A percentile compares a stretch with the other conserved stretches of the same genome.
Conservation (phyloP, 2,329 filamentous ascomycete genomes). For the Westerdykella ornata region DNA sequence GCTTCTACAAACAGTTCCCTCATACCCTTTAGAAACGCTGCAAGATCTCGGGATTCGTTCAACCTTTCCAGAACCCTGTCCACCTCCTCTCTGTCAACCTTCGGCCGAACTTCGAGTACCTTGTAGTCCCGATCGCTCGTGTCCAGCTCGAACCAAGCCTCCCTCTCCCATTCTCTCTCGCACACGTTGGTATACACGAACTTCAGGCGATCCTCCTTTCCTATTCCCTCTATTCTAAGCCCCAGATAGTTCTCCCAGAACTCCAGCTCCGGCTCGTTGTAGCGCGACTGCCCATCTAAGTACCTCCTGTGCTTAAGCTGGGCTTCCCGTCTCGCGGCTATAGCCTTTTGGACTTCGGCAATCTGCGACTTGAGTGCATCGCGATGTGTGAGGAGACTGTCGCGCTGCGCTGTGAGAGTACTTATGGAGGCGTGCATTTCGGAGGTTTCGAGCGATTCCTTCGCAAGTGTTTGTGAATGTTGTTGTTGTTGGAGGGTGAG, state of each 20-base stretch:
- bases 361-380: slow-evolving; percentile 53
- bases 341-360: slow-evolving; percentile 60
- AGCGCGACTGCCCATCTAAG: slow-evolving; percentile 73
- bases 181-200: slow-evolving; percentile 85
- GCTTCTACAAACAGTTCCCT: slow-evolving; percentile 62
- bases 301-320: slow-evolving; percentile 66
- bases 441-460: slow-evolving; percentile 66
- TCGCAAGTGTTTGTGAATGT: slow-evolving; percentile 66
- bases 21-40: slow-evolving; percentile 72
- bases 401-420: slow-evolving; percentile 51
- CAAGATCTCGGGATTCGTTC: slow-evolving; percentile 72
- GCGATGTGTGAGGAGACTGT: slow-evolving; percentile 49
- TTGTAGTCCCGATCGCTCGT: slow-evolving; percentile 78
- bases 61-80: slow-evolving; percentile 70
- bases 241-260: slow-evolving; percentile 95
- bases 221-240: slow-evolving; percentile 81
- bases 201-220: slow-evolving; percentile 74
- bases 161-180: slow-evolving; percentile 77
- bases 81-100: slow-evolving; percentile 70
- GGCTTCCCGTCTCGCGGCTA: slow-evolving; percentile 62
- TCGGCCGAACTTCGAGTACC: slow-evolving; percentile 72
- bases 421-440: slow-evolving; percentile 57
- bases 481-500: slow-evolving; percentile 62
- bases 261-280: slow-evolving; percentile 87
- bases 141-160: slow-evolving; percentile 89